Evolutionary conservation across 768 basidiomycete genomes (phyloP), one percentile per base, ranked within the genome.

Genomic region (Termitomyces bulborhizus): DNA sequence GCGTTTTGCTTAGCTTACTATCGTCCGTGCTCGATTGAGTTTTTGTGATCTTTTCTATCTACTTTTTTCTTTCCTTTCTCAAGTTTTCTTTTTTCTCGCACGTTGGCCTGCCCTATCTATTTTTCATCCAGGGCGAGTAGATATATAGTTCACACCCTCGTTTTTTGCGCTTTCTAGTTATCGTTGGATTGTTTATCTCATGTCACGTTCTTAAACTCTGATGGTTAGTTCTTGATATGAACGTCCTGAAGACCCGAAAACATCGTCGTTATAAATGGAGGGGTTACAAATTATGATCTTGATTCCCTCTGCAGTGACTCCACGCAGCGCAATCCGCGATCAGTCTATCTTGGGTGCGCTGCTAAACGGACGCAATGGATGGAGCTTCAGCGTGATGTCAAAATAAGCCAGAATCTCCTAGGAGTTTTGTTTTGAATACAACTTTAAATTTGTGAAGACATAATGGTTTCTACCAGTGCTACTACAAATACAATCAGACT

Each of bases 1-100:
- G 53, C 52, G 50, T 24, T 48, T n/a, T 34, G 54, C 54, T 29
- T 12, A 8, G 49, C 48, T 51, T 51, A 54, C 45, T 45, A 26
- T 47, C 36, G 16, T 24, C 39, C 21, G 46, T 32, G 48, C 40
- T 45, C 21, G 55, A 36, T 47, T 43, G 29, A 48, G 36, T 46
- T 53, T 36, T 40, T 59, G 37, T 39, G 44, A 36, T 37, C 26
- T 27, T 36, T 36, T 49, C 15, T 26, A 26, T 5, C n/a, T 24
- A n/a, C 29, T 41, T 4, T 46, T 37, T 36, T 31, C 52, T 32
- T 49, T 47, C 39, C 27, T 34, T 58, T 39, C 24, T 34, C 45
- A n/a, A 32, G 8, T 15, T 46, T 9, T 53, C 5, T 34, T 21
- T 45, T 57, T 29, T 45, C 34, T 6, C 26, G 1, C 6, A 37